These are phyloP conservation scores for Lotmaria passim DNA, from an alignment of 208 protist genomes.

Conservation along the genomic window DNA sequence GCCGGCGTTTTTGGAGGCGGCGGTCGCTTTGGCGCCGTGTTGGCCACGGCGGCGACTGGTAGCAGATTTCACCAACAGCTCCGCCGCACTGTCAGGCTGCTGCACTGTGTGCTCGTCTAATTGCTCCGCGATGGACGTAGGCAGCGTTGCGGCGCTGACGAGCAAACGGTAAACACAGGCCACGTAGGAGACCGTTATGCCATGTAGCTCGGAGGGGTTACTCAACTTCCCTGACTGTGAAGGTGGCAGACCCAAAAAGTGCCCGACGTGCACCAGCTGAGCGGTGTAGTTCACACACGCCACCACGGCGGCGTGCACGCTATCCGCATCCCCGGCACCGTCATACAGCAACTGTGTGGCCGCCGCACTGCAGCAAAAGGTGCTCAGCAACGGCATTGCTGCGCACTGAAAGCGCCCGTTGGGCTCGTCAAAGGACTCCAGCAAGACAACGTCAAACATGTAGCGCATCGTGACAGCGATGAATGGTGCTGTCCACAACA, in stretches of 20 bases:
- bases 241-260: not conserved
- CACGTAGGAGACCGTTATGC: not conserved
- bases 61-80: conserved; percentile 21
- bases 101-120: conserved; percentile 26
- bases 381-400: conserved; percentile 15
- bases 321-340: conserved; percentile 17
- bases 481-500: conserved; percentile 8
- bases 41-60: conserved; percentile 3
- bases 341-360: conserved; percentile 24
- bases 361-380: conserved; percentile 9
- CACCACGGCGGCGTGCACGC: conserved; percentile 28
- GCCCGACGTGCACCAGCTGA: conserved; percentile 9
- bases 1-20: not conserved
- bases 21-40: not conserved
- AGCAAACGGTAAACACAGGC: conserved; percentile 22
- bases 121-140: conserved; percentile 7
- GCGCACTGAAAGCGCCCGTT: conserved; percentile 8
- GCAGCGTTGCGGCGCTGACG: conserved; percentile 20
- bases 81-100: conserved; percentile 15
- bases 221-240: too few relatives aligned
- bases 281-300: conserved; percentile 24
- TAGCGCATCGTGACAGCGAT: conserved; percentile 25
- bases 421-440: conserved; percentile 10
- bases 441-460: conserved; percentile 21
- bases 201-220: not conserved